phyloP scores from a whole-genome alignment of 352 stramenopile genomes.

The Phytophthora europaea region DNA sequence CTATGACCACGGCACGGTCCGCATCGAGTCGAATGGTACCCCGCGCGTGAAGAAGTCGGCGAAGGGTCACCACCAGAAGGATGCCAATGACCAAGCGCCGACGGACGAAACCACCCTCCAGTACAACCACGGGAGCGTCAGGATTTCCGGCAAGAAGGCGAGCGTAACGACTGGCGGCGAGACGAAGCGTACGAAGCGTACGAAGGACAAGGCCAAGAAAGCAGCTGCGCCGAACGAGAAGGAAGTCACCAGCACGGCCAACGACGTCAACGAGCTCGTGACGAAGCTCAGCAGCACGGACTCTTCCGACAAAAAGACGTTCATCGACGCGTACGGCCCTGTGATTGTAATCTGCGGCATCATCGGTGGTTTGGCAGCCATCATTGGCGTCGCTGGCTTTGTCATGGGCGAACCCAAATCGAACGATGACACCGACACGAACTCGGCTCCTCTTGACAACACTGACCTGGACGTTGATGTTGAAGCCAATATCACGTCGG shows the following conservation, averaged over 20 bases:
- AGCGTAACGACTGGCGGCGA: constrained; percentile 3
- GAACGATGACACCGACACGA: constrained; percentile 23
- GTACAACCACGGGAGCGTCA: constrained; percentile 66
- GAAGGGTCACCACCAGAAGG: constrained; percentile 32
- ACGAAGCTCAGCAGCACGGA: constrained; percentile 62
- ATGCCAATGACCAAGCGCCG: constrained; percentile 9
- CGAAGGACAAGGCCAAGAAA: constrained; percentile 22
- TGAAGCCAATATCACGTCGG: constrained; percentile 48
- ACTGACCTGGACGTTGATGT: constrained; percentile 60
- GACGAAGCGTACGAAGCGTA: constrained; percentile 22
- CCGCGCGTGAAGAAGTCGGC: constrained; percentile 36
- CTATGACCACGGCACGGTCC: constrained; percentile 49
- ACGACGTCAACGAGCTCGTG: constrained; percentile 58
- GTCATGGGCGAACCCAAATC: constrained; percentile 50
- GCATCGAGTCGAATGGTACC: constrained; percentile 34
- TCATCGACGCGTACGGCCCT: constrained; percentile 52
- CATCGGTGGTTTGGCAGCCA: constrained; percentile 70
- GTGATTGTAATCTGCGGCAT: constrained; percentile 75
- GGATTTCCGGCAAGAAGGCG: constrained; percentile 38
- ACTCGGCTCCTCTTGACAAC: constrained; percentile 58
- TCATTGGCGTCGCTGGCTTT: constrained; percentile 71
- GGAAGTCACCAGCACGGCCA: constrained; percentile 38
- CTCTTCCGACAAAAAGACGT: constrained; percentile 40
- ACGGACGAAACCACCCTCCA: constrained; percentile 56
- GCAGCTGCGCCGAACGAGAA: constrained; percentile 19